Evolutionary conservation across 2,329 filamentous ascomycete species (phyloP).

Genomic region (Cladosporium sp.): DNA sequence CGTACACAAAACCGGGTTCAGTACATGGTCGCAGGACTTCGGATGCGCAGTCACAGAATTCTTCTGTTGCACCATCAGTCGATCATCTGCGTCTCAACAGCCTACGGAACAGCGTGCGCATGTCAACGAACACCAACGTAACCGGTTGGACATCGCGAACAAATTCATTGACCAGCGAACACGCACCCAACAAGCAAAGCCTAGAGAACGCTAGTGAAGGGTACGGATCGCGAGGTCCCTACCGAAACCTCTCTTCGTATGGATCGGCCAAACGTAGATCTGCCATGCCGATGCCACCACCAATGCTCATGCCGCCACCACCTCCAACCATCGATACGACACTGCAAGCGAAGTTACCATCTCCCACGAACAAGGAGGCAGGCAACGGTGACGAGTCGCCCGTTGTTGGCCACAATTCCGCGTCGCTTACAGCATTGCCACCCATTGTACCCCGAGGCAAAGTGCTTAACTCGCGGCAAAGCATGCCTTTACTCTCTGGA

Average conservation of each 20-base stretch:
- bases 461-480: slow-evolving; percentile 3
- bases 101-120: slow-evolving; percentile 27
- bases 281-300: slow-evolving; percentile 16
- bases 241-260: slow-evolving; percentile 25
- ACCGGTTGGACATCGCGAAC: slow-evolving; percentile 24
- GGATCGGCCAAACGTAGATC: slow-evolving; percentile 21
- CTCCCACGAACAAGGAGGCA: neutral
- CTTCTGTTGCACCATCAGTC: slow-evolving; percentile 22
- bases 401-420: slow-evolving; percentile 2
- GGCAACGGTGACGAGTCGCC: slow-evolving; percentile 6
- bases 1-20: too few species aligned
- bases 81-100: slow-evolving; percentile 26
- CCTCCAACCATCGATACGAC: neutral
- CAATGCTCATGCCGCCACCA: neutral
- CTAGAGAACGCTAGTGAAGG: slow-evolving; percentile 16
- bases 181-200: slow-evolving; percentile 16
- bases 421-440: slow-evolving; percentile 3
- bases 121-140: slow-evolving; percentile 26
- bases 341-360: neutral
- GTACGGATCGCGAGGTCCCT: slow-evolving; percentile 14
- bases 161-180: slow-evolving; percentile 26
- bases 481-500: slow-evolving; percentile 11
- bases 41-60: slow-evolving; percentile 23
- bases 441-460: neutral
- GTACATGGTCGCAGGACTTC: slow-evolving; percentile 7